Conservation (phyloP, 2,329 filamentous ascomycete species). For the Pseudogymnoascus sp. region DNA sequence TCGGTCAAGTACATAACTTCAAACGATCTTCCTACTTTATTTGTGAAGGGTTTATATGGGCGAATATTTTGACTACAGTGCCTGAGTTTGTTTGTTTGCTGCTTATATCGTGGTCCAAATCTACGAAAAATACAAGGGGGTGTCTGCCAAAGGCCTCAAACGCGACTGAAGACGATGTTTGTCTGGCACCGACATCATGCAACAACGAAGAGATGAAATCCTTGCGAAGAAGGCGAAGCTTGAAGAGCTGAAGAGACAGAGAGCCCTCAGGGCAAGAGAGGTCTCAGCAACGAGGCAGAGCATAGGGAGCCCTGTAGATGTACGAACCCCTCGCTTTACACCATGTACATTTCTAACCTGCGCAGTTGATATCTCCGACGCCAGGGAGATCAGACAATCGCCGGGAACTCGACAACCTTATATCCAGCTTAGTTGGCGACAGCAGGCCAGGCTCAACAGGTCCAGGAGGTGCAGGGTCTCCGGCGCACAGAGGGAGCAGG, state of each 20-base stretch:
- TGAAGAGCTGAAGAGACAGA: slow-evolving; percentile 87
- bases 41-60: not conserved
- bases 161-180: slow-evolving; percentile 11
- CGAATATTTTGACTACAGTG: not conserved
- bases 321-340: slow-evolving; percentile 39
- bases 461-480: slow-evolving; percentile 58
- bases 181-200: slow-evolving; percentile 41
- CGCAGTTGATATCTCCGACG: slow-evolving; percentile 61
- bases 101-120: slow-evolving; percentile 1
- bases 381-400: slow-evolving; percentile 63
- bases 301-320: slow-evolving; percentile 64
- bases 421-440: slow-evolving; percentile 76
- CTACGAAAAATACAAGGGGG: slow-evolving; percentile 7
- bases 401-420: slow-evolving; percentile 76
- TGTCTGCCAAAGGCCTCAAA: slow-evolving; percentile 10
- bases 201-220: slow-evolving; percentile 87
- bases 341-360: not conserved
- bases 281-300: slow-evolving; percentile 64
- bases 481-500: slow-evolving; percentile 63
- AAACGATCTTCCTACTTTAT: not conserved
- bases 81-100: not conserved
- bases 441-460: slow-evolving; percentile 65
- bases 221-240: slow-evolving; percentile 95
- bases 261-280: slow-evolving; percentile 75
- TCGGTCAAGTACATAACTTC: not conserved